phyloP scores from a whole-genome alignment of 331 rosid genomes.

The Spiraea crenata region DNA sequence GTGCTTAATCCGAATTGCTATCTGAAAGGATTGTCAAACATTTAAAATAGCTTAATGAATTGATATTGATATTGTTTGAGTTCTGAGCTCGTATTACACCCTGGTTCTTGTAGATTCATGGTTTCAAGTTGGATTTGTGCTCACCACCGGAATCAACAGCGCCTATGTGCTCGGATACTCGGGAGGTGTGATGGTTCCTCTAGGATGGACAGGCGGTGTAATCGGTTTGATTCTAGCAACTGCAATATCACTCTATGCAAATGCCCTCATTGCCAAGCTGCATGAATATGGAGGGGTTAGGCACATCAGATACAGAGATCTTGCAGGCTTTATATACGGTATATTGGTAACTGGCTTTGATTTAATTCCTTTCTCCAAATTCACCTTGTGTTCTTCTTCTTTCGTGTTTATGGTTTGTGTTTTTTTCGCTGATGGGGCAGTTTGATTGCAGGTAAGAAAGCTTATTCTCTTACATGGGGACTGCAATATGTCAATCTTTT shows the following conservation, averaged over 20 bases:
- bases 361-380: background rate
- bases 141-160: slow-evolving; percentile 91
- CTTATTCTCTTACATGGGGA: slow-evolving; percentile 81
- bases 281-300: slow-evolving; percentile 91
- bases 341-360: background rate
- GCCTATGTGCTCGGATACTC: slow-evolving; percentile 93
- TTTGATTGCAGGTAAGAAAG: slow-evolving; percentile 63
- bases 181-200: slow-evolving; percentile 81
- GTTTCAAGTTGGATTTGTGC: slow-evolving; percentile 91
- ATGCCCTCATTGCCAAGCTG: slow-evolving; percentile 76
- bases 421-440: background rate
- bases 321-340: slow-evolving; percentile 87
- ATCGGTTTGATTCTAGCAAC: slow-evolving; percentile 71
- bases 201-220: slow-evolving; percentile 76
- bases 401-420: background rate
- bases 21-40: background rate
- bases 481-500: slow-evolving; percentile 90
- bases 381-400: background rate
- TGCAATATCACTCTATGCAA: slow-evolving; percentile 73
- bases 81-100: background rate
- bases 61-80: background rate
- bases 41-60: background rate
- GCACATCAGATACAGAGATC: slow-evolving; percentile 93
- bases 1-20: background rate
- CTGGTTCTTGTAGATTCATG: slow-evolving; percentile 66